Conservation (phyloP, 1,139 yeast genomes). For the Hyphopichia buzzinii region DNA sequence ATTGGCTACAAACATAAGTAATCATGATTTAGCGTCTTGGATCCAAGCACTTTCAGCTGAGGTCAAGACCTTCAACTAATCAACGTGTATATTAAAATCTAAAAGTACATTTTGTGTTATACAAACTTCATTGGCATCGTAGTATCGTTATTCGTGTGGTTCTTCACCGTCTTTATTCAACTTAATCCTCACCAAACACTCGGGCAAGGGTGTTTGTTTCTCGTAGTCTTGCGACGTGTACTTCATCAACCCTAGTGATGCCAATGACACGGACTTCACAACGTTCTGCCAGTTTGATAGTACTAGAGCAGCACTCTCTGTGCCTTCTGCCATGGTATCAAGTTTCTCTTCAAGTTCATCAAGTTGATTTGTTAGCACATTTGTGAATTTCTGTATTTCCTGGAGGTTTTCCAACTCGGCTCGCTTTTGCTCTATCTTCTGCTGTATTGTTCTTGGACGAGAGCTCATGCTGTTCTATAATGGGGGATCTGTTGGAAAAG, state of each 20-base stretch:
- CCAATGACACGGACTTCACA: constrained; percentile 62
- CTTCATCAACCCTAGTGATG: constrained; percentile 57
- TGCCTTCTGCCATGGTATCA: constrained; percentile 52
- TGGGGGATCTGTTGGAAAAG: too few species aligned
- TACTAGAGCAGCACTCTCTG: constrained; percentile 54
- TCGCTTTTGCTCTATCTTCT: constrained; percentile 44
- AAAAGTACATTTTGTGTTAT: neutral
- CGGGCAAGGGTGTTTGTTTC: constrained; percentile 33
- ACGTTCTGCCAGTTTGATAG: constrained; percentile 73
- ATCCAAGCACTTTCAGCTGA: constrained; percentile 4
- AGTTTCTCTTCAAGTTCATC: constrained; percentile 49
- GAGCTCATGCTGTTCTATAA: constrained; percentile 2
- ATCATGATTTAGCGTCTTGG: constrained; percentile 3
- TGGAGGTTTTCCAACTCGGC: constrained; percentile 52
- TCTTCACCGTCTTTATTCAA: constrained; percentile 36
- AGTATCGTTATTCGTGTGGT: neutral
- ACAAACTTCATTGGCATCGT: neutral
- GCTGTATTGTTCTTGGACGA: constrained; percentile 15
- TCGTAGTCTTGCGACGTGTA: constrained; percentile 48
- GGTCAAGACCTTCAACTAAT: neutral
- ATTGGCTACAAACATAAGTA: neutral
- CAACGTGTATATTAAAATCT: neutral
- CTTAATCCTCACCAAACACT: constrained; percentile 66
- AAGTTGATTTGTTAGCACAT: constrained; percentile 44
- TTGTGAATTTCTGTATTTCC: constrained; percentile 50